Conservation (phyloP, 805 yeast genomes). For the Candida bentonensis region DNA sequence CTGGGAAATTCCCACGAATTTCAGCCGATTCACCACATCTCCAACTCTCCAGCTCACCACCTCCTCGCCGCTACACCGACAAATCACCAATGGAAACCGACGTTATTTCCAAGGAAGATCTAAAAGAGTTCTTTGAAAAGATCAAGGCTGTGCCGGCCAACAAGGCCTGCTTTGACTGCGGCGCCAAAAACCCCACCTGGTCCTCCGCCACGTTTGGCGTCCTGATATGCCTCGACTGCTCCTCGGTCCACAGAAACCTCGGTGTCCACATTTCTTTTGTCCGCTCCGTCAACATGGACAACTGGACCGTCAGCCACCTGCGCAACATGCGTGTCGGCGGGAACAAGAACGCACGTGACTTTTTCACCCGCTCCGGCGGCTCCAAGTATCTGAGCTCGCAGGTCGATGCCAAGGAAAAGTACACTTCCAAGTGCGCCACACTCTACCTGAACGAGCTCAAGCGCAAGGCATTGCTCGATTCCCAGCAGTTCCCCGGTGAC, state of each 20-base stretch:
- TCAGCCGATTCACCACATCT: too few relatives aligned
- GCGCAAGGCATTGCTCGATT: slow-evolving; percentile 53
- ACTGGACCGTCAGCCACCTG: slow-evolving; percentile 84
- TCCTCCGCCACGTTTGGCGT: slow-evolving; percentile 95
- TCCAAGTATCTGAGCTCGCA: slow-evolving; percentile 44
- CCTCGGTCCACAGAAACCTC: slow-evolving; percentile 87
- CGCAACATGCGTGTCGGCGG: slow-evolving; percentile 93
- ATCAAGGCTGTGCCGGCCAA: slow-evolving; percentile 58
- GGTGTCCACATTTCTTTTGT: slow-evolving; percentile 96
- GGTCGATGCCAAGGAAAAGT: slow-evolving; percentile 60
- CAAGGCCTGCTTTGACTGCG: slow-evolving; percentile 79
- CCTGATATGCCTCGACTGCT: slow-evolving; percentile 83
- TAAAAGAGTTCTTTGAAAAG: slow-evolving; percentile 46
- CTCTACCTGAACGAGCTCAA: slow-evolving; percentile 71
- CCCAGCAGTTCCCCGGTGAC: slow-evolving; percentile 53
- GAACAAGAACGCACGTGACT: slow-evolving; percentile 73
- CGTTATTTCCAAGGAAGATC: slow-evolving; percentile 41
- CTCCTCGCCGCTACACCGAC: too few relatives aligned
- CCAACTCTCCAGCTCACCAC: too few relatives aligned
- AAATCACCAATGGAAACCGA: slow-evolving; percentile 12
- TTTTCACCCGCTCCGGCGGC: slow-evolving; percentile 75
- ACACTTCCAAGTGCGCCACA: slow-evolving; percentile 65
- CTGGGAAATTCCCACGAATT: too few relatives aligned
- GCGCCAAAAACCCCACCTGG: slow-evolving; percentile 94
- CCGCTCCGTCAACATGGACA: slow-evolving; percentile 79